These are phyloP conservation scores for Phytophthora sp. DNA, from an alignment of 352 stramenopile species.

Conservation along the genomic window DNA sequence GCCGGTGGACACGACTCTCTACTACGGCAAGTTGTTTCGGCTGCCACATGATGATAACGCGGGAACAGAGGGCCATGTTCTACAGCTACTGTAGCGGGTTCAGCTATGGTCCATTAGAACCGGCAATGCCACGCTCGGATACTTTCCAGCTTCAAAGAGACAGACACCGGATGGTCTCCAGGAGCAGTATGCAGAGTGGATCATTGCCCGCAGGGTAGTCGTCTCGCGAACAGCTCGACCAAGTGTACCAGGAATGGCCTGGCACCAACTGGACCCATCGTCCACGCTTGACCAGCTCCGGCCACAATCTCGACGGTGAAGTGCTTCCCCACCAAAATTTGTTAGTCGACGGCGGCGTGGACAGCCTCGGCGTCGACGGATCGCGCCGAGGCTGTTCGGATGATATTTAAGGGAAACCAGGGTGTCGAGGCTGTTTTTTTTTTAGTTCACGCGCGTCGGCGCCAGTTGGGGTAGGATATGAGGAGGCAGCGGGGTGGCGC, in stretches of 20 bases:
- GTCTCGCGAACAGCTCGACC: background rate
- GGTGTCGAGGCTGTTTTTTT: background rate
- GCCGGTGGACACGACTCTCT: slow-evolving; percentile 15
- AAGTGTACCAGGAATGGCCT: background rate
- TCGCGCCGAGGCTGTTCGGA: background rate
- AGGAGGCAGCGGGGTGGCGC: too few relatives aligned
- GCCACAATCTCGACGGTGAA: background rate
- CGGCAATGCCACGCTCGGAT: background rate
- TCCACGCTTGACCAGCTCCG: slow-evolving; percentile 4
- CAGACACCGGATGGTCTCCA: slow-evolving; percentile 4
- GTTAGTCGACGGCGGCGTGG: background rate
- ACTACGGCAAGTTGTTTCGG: background rate
- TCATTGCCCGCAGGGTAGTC: background rate
- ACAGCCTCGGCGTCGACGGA: background rate
- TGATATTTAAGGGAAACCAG: background rate
- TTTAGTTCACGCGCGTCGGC: too few relatives aligned
- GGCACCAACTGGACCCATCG: slow-evolving; percentile 2
- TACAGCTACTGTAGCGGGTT: background rate
- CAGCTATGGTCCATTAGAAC: background rate
- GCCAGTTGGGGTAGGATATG: slow-evolving; percentile 1
- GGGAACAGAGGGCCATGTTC: background rate
- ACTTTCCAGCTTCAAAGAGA: slow-evolving; percentile 8
- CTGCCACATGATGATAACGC: slow-evolving; percentile 7
- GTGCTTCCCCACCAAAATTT: slow-evolving; percentile 16
- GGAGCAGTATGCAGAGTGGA: background rate